Evolutionary conservation across 108 stramenopile species (phyloP).

Genomic region (Schizochytrium sp.): DNA sequence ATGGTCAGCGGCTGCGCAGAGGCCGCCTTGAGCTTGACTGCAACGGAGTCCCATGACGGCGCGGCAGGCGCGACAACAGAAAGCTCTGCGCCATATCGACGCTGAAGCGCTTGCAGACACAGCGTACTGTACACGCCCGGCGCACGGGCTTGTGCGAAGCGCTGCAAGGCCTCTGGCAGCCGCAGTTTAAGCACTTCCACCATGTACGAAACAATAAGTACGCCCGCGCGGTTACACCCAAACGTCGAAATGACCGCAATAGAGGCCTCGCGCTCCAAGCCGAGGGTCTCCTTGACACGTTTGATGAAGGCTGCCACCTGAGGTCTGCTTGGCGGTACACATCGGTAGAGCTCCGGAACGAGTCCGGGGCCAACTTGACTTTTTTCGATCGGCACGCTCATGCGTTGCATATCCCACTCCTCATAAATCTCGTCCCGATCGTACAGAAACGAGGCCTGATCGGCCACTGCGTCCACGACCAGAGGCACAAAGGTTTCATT

Average conservation of each 20-base stretch:
- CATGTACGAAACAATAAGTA: not conserved
- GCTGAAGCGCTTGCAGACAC: not conserved
- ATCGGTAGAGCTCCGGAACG: not conserved
- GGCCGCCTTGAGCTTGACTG: not conserved
- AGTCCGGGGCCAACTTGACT: not conserved
- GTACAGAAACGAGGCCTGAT: not conserved
- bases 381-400: not conserved
- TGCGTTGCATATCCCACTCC: slow-evolving; percentile 13
- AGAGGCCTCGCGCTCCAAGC: not conserved
- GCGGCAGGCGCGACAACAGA: not conserved
- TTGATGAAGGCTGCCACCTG: slow-evolving; percentile 1
- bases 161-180: not conserved
- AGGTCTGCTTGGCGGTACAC: not conserved
- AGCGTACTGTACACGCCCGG: not conserved
- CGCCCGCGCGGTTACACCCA: not conserved
- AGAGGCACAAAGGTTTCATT: not conserved
- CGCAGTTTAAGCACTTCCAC: not conserved
- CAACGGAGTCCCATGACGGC: not conserved
- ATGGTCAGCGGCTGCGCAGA: not conserved
- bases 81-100: not conserved
- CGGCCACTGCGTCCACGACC: not conserved
- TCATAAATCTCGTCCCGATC: not conserved
- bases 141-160: not conserved
- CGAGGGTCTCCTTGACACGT: not conserved
- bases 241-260: not conserved